A percentile compares a stretch with the other conserved stretches of the same genome.
Evolutionary conservation across 208 protist genomes (phyloP).

Genomic region (Entamoeba histolytica): DNA sequence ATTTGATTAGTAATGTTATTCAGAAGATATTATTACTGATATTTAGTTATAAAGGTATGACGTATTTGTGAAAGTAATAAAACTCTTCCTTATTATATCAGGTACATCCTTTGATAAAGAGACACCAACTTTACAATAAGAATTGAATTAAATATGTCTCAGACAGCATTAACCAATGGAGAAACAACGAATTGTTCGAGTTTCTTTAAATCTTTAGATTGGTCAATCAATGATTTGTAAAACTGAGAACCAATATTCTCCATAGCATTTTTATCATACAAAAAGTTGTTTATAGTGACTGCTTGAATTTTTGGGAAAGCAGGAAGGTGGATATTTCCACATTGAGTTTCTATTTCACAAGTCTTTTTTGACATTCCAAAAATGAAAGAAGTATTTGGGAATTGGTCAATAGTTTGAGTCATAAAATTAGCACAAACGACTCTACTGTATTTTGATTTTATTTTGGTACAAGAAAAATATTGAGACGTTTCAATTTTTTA

Average conservation of each 20-base stretch:
- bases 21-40: too few relatives aligned
- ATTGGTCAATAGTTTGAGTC: not conserved
- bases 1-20: too few relatives aligned
- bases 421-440: not conserved
- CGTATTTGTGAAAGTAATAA: too few relatives aligned
- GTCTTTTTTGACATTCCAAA: not conserved
- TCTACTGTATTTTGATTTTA: not conserved
- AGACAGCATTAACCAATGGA: not conserved
- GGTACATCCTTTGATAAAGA: too few relatives aligned
- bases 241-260: not conserved
- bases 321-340: not conserved
- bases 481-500: too few relatives aligned
- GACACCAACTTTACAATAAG: too few relatives aligned
- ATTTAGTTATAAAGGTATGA: too few relatives aligned
- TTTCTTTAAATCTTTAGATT: not conserved
- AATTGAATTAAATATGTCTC: too few relatives aligned
- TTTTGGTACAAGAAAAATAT: not conserved
- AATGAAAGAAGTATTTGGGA: not conserved
- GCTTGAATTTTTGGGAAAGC: not conserved
- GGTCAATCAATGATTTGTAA: not conserved
- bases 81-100: too few relatives aligned
- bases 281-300: not conserved
- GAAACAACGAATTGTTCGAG: not conserved
- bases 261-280: not conserved
- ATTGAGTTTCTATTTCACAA: not conserved